A percentile compares a stretch with the other conserved stretches of the same genome.
Evolutionary conservation across 1,139 yeast genomes (phyloP).

Genomic region (Taphrina confusa): DNA sequence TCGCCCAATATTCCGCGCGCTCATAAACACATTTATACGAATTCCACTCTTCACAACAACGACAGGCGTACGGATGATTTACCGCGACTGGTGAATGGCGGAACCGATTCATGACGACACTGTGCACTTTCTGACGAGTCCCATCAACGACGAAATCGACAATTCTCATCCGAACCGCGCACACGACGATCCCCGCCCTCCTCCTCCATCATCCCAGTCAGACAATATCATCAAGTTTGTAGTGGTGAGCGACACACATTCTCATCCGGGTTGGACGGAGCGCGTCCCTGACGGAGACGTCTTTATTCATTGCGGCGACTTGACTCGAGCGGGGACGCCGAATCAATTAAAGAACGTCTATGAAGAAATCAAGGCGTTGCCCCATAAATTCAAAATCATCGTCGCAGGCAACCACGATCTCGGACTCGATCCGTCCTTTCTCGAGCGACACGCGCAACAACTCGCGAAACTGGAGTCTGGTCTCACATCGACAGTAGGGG

Average conservation of each 20-base stretch:
- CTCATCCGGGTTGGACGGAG: slow-evolving; percentile 3
- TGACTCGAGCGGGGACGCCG: slow-evolving; percentile 19
- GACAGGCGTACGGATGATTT: too few species aligned
- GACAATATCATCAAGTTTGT: slow-evolving; percentile 8
- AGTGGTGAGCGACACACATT: slow-evolving; percentile 25
- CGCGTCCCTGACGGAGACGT: slow-evolving; percentile 26
- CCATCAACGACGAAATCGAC: background rate
- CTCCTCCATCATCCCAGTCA: background rate
- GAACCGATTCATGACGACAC: background rate
- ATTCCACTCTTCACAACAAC: too few species aligned
- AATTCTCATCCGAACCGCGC: background rate
- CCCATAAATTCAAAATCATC: slow-evolving; percentile 22
- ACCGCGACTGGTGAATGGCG: background rate
- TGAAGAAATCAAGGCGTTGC: slow-evolving; percentile 23
- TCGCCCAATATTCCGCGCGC: too few species aligned
- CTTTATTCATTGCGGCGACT: slow-evolving; percentile 31
- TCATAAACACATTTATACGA: too few species aligned
- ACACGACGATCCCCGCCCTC: background rate
- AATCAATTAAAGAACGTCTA: slow-evolving; percentile 1
- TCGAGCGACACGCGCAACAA: slow-evolving; percentile 4
- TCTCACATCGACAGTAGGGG: background rate
- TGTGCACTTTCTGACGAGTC: background rate
- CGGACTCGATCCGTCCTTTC: slow-evolving; percentile 24
- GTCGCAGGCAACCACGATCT: slow-evolving; percentile 34
- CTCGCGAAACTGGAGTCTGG: background rate